Percentiles rank a stretch among this genome's conserved stretches.
Conservation (phyloP, 2,329 filamentous ascomycete species). For the Fusarium neocosmosporiellum region DNA sequence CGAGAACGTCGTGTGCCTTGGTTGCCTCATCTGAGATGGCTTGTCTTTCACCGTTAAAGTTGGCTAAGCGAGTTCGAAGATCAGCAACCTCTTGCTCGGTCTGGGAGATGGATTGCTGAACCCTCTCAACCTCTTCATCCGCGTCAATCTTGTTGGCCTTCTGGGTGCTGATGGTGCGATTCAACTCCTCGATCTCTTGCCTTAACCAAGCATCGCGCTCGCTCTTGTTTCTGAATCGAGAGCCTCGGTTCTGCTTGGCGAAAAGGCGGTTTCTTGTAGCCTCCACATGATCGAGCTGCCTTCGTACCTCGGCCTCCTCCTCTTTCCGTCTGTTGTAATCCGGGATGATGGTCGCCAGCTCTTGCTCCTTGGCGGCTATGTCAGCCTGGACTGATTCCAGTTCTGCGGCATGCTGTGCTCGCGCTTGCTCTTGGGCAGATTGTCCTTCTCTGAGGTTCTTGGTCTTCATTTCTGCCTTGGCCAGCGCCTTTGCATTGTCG, state of each 20-base stretch:
- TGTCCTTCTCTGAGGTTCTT: slow-evolving; percentile 88
- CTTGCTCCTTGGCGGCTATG: slow-evolving; percentile 80
- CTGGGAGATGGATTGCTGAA: slow-evolving; percentile 76
- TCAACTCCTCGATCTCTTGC: slow-evolving; percentile 83
- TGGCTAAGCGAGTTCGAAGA: slow-evolving; percentile 79
- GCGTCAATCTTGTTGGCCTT: slow-evolving; percentile 88
- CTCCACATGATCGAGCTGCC: slow-evolving; percentile 80
- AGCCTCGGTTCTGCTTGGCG: slow-evolving; percentile 90
- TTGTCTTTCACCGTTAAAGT: slow-evolving; percentile 80
- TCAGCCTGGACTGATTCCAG: slow-evolving; percentile 77
- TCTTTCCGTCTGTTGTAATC: slow-evolving; percentile 79
- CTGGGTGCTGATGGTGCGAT: slow-evolving; percentile 79
- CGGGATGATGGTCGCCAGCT: slow-evolving; percentile 80
- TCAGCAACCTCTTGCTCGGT: slow-evolving; percentile 79
- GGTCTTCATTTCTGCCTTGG: slow-evolving; percentile 86
- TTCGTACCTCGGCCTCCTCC: slow-evolving; percentile 76
- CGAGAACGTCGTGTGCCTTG: slow-evolving; percentile 80
- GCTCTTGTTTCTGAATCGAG: slow-evolving; percentile 86
- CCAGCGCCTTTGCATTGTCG: slow-evolving; percentile 81
- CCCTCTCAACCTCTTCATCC: slow-evolving; percentile 80
- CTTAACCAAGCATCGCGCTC: slow-evolving; percentile 88
- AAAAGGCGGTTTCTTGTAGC: slow-evolving; percentile 82
- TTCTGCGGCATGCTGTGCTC: slow-evolving; percentile 76
- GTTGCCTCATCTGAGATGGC: slow-evolving; percentile 79
- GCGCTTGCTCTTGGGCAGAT: slow-evolving; percentile 78